Percentiles rank a stretch among this genome's conserved stretches.
These are phyloP conservation scores for Saccharomycopsis sp. DNA, from an alignment of 805 yeast species.

Conservation along the genomic window DNA sequence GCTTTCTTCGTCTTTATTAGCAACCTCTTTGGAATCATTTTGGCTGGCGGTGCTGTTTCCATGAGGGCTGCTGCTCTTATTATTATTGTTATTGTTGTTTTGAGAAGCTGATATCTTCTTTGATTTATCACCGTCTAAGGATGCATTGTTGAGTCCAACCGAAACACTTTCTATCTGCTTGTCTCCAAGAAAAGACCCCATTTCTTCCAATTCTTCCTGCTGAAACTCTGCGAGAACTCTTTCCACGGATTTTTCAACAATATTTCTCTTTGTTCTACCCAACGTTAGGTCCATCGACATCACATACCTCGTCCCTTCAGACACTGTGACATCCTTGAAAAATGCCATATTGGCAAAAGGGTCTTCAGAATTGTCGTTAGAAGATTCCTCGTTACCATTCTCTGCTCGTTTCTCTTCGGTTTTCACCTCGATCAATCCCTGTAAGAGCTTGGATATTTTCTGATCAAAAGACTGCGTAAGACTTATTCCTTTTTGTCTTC, in stretches of 20 bases:
- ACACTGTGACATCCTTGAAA: conserved; percentile 9
- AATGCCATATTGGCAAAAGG: conserved; percentile 8
- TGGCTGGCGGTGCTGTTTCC: background rate
- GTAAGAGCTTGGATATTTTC: conserved; percentile 2
- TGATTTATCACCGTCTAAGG: background rate
- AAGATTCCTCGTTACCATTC: conserved; percentile 43
- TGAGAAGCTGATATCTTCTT: conserved; percentile 9
- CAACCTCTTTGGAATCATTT: too few relatives aligned
- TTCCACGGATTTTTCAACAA: conserved; percentile 17
- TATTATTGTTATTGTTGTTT: conserved; percentile 7
- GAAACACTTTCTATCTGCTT: background rate
- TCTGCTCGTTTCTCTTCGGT: background rate
- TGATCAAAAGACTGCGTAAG: conserved; percentile 9
- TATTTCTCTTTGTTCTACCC: conserved; percentile 13
- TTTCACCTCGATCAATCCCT: conserved; percentile 1
- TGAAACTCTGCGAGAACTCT: conserved; percentile 7
- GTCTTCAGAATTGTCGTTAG: conserved; percentile 46
- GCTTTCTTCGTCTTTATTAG: background rate
- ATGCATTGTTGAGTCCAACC: background rate
- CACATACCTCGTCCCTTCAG: conserved; percentile 12
- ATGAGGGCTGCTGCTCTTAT: background rate
- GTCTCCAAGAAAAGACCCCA: conserved; percentile 13
- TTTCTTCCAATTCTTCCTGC: conserved; percentile 18
- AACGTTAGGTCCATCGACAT: conserved; percentile 10
- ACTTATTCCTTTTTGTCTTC: conserved; percentile 4